phyloP scores from a whole-genome alignment of 2,329 filamentous ascomycete species.

The Colletotrichum agaves region DNA sequence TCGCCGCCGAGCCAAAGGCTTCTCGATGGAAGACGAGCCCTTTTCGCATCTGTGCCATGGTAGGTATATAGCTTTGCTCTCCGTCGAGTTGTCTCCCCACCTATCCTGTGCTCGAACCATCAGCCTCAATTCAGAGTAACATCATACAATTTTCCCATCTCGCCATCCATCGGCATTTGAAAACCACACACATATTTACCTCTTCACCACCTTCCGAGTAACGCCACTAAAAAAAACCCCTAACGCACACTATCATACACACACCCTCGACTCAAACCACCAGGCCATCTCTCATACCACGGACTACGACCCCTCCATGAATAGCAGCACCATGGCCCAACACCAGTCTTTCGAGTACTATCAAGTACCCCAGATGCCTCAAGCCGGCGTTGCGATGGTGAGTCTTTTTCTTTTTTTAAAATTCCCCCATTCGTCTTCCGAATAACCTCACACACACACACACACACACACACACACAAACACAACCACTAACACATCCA shows the following conservation, averaged over 20 bases:
- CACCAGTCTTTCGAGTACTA: slow-evolving; percentile 36
- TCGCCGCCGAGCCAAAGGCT: background rate
- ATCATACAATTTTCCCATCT: slow-evolving; percentile 21
- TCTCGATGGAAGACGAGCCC: background rate
- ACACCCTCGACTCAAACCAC: slow-evolving; percentile 3
- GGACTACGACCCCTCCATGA: slow-evolving; percentile 19
- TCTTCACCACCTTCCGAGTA: slow-evolving; percentile 11
- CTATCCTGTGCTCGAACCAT: slow-evolving; percentile 30
- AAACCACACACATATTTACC: slow-evolving; percentile 13
- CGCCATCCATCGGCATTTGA: slow-evolving; percentile 25
- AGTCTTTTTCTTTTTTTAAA: too few species aligned
- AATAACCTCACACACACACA: background rate
- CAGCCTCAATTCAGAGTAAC: slow-evolving; percentile 26
- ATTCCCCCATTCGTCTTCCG: background rate
- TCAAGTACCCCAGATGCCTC: slow-evolving; percentile 33
- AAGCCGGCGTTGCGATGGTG: slow-evolving; percentile 24
- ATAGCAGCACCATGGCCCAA: slow-evolving; percentile 32
- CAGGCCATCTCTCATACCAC: slow-evolving; percentile 5
- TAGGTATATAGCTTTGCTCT: slow-evolving; percentile 33
- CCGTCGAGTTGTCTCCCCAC: slow-evolving; percentile 31
- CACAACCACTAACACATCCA: slow-evolving; percentile 20
- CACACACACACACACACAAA: too few species aligned
- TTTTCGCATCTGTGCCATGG: background rate
- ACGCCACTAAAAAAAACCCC: slow-evolving; percentile 9
- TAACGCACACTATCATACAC: background rate